phyloP scores from a whole-genome alignment of 805 yeast species.

The Candida sithepensis region DNA sequence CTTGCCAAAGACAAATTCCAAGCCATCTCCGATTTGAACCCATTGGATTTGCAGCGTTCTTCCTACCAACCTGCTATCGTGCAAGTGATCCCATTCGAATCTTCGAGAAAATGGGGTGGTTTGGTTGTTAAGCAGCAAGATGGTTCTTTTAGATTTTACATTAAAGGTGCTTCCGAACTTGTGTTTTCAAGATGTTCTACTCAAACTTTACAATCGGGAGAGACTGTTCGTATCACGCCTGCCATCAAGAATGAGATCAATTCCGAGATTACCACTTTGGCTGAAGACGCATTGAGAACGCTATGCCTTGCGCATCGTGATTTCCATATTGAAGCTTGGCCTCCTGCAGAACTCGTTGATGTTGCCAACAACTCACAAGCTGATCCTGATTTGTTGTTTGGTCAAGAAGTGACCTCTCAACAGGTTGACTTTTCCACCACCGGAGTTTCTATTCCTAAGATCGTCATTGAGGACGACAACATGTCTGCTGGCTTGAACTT shows the following conservation, averaged over 20 bases:
- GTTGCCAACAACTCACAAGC: conserved; percentile 36
- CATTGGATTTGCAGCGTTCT: conserved; percentile 46
- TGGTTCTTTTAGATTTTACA: conserved; percentile 53
- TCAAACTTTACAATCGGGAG: conserved; percentile 31
- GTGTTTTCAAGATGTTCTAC: conserved; percentile 58
- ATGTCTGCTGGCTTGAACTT: conserved; percentile 42
- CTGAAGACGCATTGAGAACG: conserved; percentile 80
- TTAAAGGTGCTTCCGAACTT: conserved; percentile 96
- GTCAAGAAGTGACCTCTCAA: conserved; percentile 24
- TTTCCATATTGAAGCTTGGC: conserved; percentile 56
- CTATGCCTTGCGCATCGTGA: conserved; percentile 84
- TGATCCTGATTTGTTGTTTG: conserved; percentile 39
- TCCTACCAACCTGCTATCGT: conserved; percentile 39
- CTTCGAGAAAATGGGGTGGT: conserved; percentile 91
- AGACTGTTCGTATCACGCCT: conserved; percentile 25
- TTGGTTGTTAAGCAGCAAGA: conserved; percentile 51
- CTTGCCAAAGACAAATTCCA: conserved; percentile 60
- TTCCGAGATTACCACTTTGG: conserved; percentile 44
- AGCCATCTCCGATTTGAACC: conserved; percentile 34
- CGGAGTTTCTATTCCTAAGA: conserved; percentile 20
- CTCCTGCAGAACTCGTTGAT: conserved; percentile 49
- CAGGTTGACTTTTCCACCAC: background rate
- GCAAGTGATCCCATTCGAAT: conserved; percentile 86
- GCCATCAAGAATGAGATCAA: conserved; percentile 29
- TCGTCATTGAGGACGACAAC: conserved; percentile 21